These are phyloP conservation scores for Phylloporus scabripes DNA, from an alignment of 768 basidiomycete species.

Conservation along the genomic window DNA sequence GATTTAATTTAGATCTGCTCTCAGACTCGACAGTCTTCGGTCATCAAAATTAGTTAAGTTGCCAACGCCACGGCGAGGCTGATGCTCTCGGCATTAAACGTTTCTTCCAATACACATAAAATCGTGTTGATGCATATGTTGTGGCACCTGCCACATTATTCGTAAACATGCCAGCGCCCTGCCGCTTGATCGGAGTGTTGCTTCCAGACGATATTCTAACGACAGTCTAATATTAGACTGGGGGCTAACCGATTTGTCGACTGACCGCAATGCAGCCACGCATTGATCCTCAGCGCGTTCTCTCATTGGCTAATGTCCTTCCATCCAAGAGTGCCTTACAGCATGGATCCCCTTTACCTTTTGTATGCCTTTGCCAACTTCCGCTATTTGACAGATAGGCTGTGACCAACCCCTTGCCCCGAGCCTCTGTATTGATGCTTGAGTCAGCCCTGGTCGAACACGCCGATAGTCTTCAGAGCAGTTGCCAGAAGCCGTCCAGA, in stretches of 20 bases:
- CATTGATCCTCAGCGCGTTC: no score
- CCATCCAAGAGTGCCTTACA: no score
- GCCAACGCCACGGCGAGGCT: no score
- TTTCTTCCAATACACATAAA: background rate
- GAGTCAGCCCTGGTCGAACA: background rate
- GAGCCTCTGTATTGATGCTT: background rate
- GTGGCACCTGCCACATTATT: background rate
- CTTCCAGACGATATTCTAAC: background rate
- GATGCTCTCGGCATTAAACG: background rate
- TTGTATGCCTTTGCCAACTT: no score
- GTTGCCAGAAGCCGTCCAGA: background rate
- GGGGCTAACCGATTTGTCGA: background rate
- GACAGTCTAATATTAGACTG: background rate
- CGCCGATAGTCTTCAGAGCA: background rate
- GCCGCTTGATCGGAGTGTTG: background rate
- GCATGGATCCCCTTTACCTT: no score
- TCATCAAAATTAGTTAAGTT: no score
- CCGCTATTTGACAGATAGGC: background rate
- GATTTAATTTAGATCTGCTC: no score
- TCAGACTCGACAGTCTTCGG: no score
- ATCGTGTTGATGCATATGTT: background rate
- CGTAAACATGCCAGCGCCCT: background rate
- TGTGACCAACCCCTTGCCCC: slow-evolving; percentile 6
- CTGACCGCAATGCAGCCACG: no score
- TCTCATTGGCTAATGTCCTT: no score